Evolutionary conservation across 306 rosid species (phyloP).

Genomic region (Arachis stenosperma): DNA sequence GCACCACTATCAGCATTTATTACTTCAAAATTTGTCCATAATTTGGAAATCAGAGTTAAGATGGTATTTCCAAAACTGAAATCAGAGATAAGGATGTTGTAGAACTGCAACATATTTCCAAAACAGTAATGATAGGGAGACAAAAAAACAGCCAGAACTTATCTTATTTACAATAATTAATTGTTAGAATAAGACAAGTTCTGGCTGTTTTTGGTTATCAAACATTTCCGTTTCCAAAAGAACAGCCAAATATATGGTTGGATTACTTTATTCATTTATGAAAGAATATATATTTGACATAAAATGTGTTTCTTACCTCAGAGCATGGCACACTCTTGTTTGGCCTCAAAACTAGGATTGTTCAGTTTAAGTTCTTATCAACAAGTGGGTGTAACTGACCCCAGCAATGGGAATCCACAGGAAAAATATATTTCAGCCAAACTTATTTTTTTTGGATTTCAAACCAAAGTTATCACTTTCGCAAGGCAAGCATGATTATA

Average conservation of each 20-base stretch:
- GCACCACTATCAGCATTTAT: conserved; percentile 74
- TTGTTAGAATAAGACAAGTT: no score
- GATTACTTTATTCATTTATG: conserved; percentile 3
- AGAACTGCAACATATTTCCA: neutral
- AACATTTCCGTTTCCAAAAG: neutral
- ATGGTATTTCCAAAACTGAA: no score
- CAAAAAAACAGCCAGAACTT: no score
- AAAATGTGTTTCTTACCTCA: neutral
- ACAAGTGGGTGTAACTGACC: neutral
- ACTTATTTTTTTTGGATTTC: conserved; percentile 23
- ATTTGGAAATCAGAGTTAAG: conserved; percentile 8
- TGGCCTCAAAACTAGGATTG: neutral
- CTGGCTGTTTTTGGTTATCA: no score
- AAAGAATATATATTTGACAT: neutral
- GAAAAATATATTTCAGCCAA: neutral
- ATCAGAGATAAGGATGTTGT: neutral
- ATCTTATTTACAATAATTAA: no score
- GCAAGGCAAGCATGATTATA: conserved; percentile 22
- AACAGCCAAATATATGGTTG: neutral
- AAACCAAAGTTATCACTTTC: conserved; percentile 9
- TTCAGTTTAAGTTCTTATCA: neutral
- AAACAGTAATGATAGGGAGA: no score
- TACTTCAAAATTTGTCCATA: conserved; percentile 32
- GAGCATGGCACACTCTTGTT: neutral
- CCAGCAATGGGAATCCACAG: neutral